Evolutionary conservation across 164 flowering plant species (phyloP).

Genomic region (Annona cherimola): DNA sequence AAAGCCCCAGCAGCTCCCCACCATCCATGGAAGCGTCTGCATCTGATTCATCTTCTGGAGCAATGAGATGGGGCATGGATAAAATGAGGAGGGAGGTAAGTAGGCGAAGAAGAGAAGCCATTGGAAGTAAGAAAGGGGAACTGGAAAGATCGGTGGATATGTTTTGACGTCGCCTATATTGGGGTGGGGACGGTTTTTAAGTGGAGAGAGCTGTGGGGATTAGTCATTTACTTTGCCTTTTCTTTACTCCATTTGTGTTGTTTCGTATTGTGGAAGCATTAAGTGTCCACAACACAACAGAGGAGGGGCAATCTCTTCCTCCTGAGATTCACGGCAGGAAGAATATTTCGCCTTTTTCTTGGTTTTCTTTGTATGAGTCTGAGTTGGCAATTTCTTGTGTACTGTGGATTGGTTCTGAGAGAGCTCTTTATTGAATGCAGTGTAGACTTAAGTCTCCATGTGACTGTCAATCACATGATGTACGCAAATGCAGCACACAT

Average conservation of each 20-base stretch:
- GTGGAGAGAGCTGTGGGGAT: background rate
- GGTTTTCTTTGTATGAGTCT: background rate
- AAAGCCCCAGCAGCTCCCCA: constrained; percentile 39
- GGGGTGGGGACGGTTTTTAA: background rate
- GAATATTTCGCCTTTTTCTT: constrained; percentile 6
- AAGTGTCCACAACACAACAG: background rate
- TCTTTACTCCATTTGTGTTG: constrained; percentile 1
- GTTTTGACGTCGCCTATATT: background rate
- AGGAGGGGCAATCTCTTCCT: background rate
- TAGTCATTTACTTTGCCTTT: background rate
- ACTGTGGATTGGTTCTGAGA: too few relatives aligned
- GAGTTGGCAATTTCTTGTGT: too few relatives aligned
- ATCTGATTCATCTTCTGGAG: constrained; percentile 8
- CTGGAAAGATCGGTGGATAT: background rate
- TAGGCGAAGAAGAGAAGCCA: constrained; percentile 6
- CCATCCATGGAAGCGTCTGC: constrained; percentile 28
- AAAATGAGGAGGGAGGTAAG: background rate
- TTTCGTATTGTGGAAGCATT: constrained; percentile 5
- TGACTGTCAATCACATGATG: too few relatives aligned
- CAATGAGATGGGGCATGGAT: background rate
- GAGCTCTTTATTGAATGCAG: too few relatives aligned
- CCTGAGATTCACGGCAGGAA: constrained; percentile 4
- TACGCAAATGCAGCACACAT: too few relatives aligned
- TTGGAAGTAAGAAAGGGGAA: background rate
- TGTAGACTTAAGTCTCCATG: too few relatives aligned